A percentile compares a stretch with the other conserved stretches of the same genome.
phyloP scores from a whole-genome alignment of 2,329 filamentous ascomycete genomes.

The Aspergillus costaricaensis region DNA sequence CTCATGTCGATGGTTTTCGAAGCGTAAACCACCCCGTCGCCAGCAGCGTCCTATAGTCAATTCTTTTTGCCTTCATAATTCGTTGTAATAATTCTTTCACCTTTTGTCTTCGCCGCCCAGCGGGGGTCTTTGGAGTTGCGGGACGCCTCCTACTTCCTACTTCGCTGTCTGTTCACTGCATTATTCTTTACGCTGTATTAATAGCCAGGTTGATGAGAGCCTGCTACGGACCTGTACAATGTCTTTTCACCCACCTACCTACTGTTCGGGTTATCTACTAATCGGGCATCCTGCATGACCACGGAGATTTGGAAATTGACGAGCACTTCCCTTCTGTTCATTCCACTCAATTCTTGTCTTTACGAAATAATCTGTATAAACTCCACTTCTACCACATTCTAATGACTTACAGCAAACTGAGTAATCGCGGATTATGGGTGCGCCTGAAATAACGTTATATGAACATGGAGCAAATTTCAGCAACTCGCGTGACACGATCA shows the following conservation, averaged over 20 bases:
- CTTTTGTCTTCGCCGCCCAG: neutral
- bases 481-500: too few relatives aligned
- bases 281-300: neutral
- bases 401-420: neutral
- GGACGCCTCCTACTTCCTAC: constrained; percentile 32
- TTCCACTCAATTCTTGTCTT: neutral
- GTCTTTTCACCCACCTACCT: neutral
- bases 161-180: constrained; percentile 18
- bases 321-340: neutral
- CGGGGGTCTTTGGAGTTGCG: constrained; percentile 30
- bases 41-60: constrained; percentile 41
- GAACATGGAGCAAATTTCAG: too few relatives aligned
- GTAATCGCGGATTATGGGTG: neutral
- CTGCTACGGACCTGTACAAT: constrained; percentile 1
- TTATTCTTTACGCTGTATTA: constrained; percentile 33
- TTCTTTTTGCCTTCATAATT: neutral
- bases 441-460: neutral
- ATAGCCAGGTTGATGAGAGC: constrained; percentile 26
- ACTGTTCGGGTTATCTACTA: neutral
- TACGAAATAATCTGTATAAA: neutral
- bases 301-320: neutral
- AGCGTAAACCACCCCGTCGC: constrained; percentile 41
- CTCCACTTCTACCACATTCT: neutral
- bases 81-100: neutral
- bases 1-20: constrained; percentile 37